Percentiles rank a stretch among this genome's conserved stretches.
Conservation (phyloP, 2,329 filamentous ascomycete species). For the Colletotrichum camelliae region DNA sequence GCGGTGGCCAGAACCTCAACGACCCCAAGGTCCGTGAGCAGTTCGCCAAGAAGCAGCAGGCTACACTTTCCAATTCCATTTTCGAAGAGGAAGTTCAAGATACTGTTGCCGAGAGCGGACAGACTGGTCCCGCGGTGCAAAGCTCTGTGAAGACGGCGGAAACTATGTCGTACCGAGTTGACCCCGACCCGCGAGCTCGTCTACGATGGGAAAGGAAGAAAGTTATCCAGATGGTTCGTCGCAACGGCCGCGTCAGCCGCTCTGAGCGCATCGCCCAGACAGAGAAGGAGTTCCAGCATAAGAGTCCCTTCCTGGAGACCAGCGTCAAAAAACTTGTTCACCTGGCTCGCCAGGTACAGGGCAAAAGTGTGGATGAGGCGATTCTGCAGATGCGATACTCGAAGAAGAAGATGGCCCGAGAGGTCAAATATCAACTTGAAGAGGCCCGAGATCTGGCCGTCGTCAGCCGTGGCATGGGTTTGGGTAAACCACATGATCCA, state of each 20-base stretch:
- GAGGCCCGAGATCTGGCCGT: constrained; percentile 83
- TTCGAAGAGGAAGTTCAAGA: constrained; percentile 63
- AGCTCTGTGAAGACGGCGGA: constrained; percentile 45
- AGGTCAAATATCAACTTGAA: constrained; percentile 80
- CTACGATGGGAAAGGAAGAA: constrained; percentile 83
- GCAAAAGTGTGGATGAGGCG: constrained; percentile 93
- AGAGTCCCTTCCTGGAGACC: constrained; percentile 79
- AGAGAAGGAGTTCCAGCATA: constrained; percentile 60
- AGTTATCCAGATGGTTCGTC: constrained; percentile 76
- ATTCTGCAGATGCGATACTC: constrained; percentile 95
- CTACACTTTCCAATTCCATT: constrained; percentile 60
- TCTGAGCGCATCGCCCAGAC: constrained; percentile 71
- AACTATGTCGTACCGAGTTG: constrained; percentile 67
- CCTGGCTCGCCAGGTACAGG: constrained; percentile 85
- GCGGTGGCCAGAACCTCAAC: constrained; percentile 42
- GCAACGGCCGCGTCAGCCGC: constrained; percentile 69
- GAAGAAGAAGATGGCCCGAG: constrained; percentile 88
- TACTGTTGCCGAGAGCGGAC: constrained; percentile 37
- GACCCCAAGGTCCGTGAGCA: constrained; percentile 46
- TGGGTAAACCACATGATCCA: constrained; percentile 49
- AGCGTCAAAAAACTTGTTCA: constrained; percentile 90
- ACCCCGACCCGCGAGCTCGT: constrained; percentile 77
- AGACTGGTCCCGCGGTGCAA: constrained; percentile 27
- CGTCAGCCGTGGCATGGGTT: constrained; percentile 83
- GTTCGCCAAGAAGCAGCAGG: constrained; percentile 39